Evolutionary conservation across 306 rosid genomes (phyloP).

Genomic region (cucumber (Cucumis sativus)): DNA sequence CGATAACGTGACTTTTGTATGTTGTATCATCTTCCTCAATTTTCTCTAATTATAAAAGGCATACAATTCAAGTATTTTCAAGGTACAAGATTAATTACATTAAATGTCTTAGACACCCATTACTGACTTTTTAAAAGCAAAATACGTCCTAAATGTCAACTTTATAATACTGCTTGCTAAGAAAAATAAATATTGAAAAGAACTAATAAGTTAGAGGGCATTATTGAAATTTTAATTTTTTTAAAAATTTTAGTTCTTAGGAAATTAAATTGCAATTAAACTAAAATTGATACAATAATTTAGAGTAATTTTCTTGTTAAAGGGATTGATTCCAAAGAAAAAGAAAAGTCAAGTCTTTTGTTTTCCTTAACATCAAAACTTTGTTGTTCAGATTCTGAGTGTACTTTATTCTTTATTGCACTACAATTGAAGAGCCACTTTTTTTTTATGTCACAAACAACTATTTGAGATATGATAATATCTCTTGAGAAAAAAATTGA

Average conservation of each 20-base stretch:
- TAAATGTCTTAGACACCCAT: too few relatives aligned
- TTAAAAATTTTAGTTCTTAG: neutral
- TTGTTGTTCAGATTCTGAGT: neutral
- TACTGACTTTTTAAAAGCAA: neutral
- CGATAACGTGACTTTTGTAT: neutral
- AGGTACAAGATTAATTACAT: neutral
- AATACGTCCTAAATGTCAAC: neutral
- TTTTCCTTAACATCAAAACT: neutral
- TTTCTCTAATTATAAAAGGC: too few relatives aligned
- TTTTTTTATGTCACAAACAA: too few relatives aligned
- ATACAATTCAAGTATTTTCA: neutral
- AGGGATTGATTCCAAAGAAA: neutral
- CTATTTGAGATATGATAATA: too few relatives aligned
- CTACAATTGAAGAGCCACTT: neutral
- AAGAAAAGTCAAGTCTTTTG: neutral
- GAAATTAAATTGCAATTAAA: neutral
- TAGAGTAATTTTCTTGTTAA: neutral
- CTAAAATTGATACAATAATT: neutral
- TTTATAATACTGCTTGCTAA: neutral
- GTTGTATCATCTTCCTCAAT: too few relatives aligned
- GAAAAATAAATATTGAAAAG: neutral
- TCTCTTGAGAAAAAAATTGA: too few relatives aligned
- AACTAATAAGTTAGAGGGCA: neutral
- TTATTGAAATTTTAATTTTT: neutral
- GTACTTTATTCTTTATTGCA: neutral